These are phyloP conservation scores for Melaleuca alternifolia DNA, from an alignment of 345 rosid genomes.

Conservation along the genomic window DNA sequence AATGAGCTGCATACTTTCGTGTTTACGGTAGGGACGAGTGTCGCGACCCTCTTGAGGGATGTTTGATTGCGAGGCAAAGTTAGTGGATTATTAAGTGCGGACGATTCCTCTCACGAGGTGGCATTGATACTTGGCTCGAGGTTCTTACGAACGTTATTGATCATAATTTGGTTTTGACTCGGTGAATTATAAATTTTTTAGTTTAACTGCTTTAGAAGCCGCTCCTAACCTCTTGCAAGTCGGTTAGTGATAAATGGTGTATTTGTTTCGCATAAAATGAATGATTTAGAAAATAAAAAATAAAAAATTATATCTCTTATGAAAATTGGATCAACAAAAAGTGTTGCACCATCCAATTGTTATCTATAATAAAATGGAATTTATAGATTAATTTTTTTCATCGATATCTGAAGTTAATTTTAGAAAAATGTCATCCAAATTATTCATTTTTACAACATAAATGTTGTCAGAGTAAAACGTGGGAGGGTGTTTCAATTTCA, in stretches of 20 bases:
- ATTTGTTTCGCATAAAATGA: too few relatives aligned
- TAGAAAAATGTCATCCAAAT: too few relatives aligned
- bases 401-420: too few relatives aligned
- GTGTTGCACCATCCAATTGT: too few relatives aligned
- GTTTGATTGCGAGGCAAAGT: background rate
- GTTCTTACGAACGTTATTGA: background rate
- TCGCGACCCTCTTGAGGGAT: background rate
- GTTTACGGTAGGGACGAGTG: background rate
- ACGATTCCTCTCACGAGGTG: background rate
- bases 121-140: background rate
- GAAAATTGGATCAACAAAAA: too few relatives aligned
- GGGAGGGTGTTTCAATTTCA: background rate
- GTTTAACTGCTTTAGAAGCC: background rate
- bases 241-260: too few relatives aligned
- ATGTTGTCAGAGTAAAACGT: too few relatives aligned
- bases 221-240: background rate
- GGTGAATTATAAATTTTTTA: background rate
- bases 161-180: background rate
- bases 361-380: too few relatives aligned
- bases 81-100: background rate
- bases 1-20: background rate
- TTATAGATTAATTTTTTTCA: too few relatives aligned
- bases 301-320: too few relatives aligned
- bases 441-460: too few relatives aligned
- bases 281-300: too few relatives aligned